Base-by-base conservation (phyloP, 805 yeast species). In the Suhomyces sp. region DNA sequence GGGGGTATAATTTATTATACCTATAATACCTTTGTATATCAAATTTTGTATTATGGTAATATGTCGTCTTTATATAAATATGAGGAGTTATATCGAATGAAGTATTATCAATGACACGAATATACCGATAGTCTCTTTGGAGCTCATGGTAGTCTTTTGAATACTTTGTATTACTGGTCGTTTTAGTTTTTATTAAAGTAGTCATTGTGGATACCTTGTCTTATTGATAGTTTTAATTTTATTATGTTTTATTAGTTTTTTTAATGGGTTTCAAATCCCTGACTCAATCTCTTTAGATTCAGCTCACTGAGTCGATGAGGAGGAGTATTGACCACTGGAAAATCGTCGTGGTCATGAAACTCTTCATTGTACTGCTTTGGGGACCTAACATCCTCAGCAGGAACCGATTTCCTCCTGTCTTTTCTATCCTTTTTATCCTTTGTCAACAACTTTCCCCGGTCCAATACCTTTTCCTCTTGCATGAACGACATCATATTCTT, bases 391-490 rank as follows among this genome's bases (percentile, higher is more conserved):
- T 33, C 53, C 2, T 25, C 44, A 6, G 15, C 15, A 3, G 21
- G 40, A 3, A 33, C 31, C 9, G 50, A 47, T 7, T 27, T 24
- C n/a, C 50, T 12, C 8, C 50, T 24, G 8, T 73, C 78, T 53
- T 65, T 68, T 53, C 79, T 64, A 50, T 75, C 78, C 55, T 63
- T 66, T 54, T 70, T 69, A 47, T 75, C 78, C 39, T 60, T 67
- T 52, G 69, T 72, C 47, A 72, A 56, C 19, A 71, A 52, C 33
- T 64, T 63, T 10, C 59, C 63, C 46, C 67, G 64, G 48, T 68
- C 64, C 24, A 58, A 53, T 3, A 53, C 51, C 46, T 55, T 27
- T 46, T 52, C 29, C 20, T 58, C 55, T 44, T 50, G 44, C 44
- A 53, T 24, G 49, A 73, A 75, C 29, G 67, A 65, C 55, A 75